Percentiles rank a stretch among this genome's conserved stretches.
phyloP scores from a whole-genome alignment of 1,284 basidiomycete species.

The Coriolopsis trogii region DNA sequence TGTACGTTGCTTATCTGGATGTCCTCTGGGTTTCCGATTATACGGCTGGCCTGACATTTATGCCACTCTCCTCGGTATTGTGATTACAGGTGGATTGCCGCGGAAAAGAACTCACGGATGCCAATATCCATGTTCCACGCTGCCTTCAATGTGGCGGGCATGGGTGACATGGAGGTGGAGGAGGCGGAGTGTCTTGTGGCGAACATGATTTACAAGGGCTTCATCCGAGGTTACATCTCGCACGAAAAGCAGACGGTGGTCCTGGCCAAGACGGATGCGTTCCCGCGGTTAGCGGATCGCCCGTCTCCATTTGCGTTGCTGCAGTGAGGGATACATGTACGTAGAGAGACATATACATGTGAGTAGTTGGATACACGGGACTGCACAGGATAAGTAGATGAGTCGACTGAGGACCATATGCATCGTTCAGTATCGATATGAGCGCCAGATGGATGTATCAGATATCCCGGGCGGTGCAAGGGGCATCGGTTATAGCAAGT shows the following conservation, averaged over 20 bases:
- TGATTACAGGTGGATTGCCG: slow-evolving; percentile 71
- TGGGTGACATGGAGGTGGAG: slow-evolving; percentile 55
- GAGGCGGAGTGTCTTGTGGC: slow-evolving; percentile 95
- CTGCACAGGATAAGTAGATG: background rate
- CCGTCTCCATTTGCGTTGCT: slow-evolving; percentile 50
- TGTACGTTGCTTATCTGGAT: slow-evolving; percentile 54
- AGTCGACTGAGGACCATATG: too few species aligned
- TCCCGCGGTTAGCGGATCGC: slow-evolving; percentile 71
- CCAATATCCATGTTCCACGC: slow-evolving; percentile 78
- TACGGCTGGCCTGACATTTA: too few species aligned
- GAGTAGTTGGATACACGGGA: too few species aligned
- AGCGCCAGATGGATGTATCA: too few species aligned
- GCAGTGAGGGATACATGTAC: slow-evolving; percentile 22
- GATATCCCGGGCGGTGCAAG: too few species aligned
- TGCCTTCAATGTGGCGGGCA: slow-evolving; percentile 69
- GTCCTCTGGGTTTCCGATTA: too few species aligned
- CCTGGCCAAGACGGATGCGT: slow-evolving; percentile 79
- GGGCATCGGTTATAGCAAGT: too few species aligned
- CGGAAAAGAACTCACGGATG: slow-evolving; percentile 73
- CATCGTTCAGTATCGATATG: too few species aligned
- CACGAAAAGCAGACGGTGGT: slow-evolving; percentile 95
- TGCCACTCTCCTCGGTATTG: background rate
- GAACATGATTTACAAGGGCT: slow-evolving; percentile 93
- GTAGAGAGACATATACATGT: too few species aligned
- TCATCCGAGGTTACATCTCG: slow-evolving; percentile 94